These are phyloP conservation scores for Penicillium longicatenatum DNA, from an alignment of 495 filamentous ascomycete species.

Conservation along the genomic window DNA sequence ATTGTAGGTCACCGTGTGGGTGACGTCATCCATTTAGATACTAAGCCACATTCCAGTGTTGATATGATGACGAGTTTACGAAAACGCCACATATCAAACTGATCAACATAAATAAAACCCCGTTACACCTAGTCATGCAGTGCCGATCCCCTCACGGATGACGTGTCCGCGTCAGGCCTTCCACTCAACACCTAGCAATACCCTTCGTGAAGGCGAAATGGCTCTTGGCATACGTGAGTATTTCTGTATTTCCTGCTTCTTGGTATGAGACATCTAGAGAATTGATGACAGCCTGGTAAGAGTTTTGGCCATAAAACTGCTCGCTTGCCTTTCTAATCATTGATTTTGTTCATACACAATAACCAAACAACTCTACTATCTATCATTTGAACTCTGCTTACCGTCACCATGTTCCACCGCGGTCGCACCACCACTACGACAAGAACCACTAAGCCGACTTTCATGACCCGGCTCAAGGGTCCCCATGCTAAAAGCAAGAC, in stretches of 20 bases:
- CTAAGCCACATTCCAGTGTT: neutral
- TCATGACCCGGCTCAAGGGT: slow-evolving; percentile 35
- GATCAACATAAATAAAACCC: neutral
- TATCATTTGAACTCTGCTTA: neutral
- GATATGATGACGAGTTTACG: neutral
- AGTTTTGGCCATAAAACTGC: neutral
- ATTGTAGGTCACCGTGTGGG: neutral
- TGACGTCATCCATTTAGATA: neutral
- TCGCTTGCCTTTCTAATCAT: neutral
- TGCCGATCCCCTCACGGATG: slow-evolving; percentile 26
- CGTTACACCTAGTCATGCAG: neutral
- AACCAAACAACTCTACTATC: neutral
- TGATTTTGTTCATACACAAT: neutral
- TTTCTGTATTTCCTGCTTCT: slow-evolving; percentile 2
- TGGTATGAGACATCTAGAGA: neutral
- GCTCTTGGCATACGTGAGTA: slow-evolving; percentile 24
- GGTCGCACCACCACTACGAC: slow-evolving; percentile 29
- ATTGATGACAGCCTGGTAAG: neutral
- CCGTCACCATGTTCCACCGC: slow-evolving; percentile 32
- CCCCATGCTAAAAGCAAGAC: slow-evolving; percentile 28
- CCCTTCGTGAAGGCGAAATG: slow-evolving; percentile 11
- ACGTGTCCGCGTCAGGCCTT: slow-evolving; percentile 20
- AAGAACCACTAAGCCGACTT: slow-evolving; percentile 51
- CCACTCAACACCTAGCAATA: slow-evolving; percentile 10
- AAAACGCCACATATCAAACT: neutral